Conservation (phyloP, 768 basidiomycete species). For the Omphalotus guepiniiformis region DNA sequence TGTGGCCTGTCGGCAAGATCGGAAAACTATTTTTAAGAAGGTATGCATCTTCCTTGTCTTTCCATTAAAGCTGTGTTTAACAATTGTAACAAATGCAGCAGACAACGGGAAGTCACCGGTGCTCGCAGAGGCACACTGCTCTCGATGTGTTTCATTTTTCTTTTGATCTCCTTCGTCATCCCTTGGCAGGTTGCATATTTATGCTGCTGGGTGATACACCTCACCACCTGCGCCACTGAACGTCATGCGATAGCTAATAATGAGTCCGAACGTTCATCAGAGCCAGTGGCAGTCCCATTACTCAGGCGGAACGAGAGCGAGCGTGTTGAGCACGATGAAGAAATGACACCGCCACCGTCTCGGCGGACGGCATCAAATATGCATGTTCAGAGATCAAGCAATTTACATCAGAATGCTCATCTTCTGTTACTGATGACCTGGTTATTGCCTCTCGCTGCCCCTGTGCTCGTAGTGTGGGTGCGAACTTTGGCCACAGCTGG, state of each 20-base stretch:
- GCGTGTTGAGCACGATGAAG: background rate
- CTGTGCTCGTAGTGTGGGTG: slow-evolving; percentile 85
- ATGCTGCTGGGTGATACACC: slow-evolving; percentile 76
- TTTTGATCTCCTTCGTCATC: slow-evolving; percentile 69
- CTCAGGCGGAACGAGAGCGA: slow-evolving; percentile 15
- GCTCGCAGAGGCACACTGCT: slow-evolving; percentile 46
- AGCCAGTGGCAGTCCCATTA: slow-evolving; percentile 16
- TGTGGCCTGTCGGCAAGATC: slow-evolving; percentile 41
- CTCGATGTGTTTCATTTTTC: slow-evolving; percentile 57
- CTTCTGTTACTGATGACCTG: slow-evolving; percentile 74
- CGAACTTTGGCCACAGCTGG: slow-evolving; percentile 81
- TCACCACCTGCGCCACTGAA: slow-evolving; percentile 53
- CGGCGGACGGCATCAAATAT: slow-evolving; percentile 2
- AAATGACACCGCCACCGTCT: background rate
- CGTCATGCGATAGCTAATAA: slow-evolving; percentile 3
- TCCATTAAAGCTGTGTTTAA: background rate
- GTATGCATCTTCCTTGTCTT: slow-evolving; percentile 22
- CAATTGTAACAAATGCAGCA: slow-evolving; percentile 12
- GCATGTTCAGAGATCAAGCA: slow-evolving; percentile 14
- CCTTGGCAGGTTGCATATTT: slow-evolving; percentile 93
- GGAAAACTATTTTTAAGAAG: slow-evolving; percentile 27
- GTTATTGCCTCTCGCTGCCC: slow-evolving; percentile 72
- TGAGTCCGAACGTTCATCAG: background rate
- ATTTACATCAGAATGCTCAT: slow-evolving; percentile 52
- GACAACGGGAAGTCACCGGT: slow-evolving; percentile 30